phyloP scores from a whole-genome alignment of 1,139 yeast genomes.

The Suhomyces bolitotheri region DNA sequence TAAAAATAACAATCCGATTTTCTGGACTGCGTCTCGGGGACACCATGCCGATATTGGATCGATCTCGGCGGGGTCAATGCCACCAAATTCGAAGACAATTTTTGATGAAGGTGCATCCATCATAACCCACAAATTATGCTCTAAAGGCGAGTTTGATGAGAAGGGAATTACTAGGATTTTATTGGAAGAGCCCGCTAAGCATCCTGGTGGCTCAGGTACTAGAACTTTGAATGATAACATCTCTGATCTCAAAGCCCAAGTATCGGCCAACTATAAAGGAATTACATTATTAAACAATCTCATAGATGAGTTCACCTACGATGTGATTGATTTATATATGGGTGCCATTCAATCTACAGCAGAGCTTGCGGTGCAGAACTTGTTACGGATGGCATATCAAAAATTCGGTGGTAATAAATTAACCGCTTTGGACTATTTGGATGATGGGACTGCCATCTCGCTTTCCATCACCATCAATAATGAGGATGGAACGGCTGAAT shows the following conservation, averaged over 20 bases:
- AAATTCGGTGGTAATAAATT: constrained; percentile 39
- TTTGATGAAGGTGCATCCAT: constrained; percentile 49
- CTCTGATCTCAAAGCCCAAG: constrained; percentile 48
- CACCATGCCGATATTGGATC: constrained; percentile 53
- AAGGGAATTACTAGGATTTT: constrained; percentile 39
- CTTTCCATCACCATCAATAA: constrained; percentile 36
- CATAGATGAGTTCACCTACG: constrained; percentile 33
- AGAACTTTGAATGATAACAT: constrained; percentile 43
- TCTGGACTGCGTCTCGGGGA: constrained; percentile 50
- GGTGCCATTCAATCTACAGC: constrained; percentile 46
- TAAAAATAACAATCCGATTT: constrained; percentile 32
- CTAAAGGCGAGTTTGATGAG: constrained; percentile 42
- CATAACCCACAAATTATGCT: constrained; percentile 39
- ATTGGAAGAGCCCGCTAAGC: constrained; percentile 45
- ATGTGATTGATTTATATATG: constrained; percentile 44
- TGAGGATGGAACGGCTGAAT: constrained; percentile 38
- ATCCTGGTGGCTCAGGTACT: constrained; percentile 50
- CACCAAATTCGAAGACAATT: constrained; percentile 47
- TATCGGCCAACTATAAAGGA: constrained; percentile 45
- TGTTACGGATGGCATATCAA: constrained; percentile 35
- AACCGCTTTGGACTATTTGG: constrained; percentile 41
- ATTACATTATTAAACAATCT: constrained; percentile 34
- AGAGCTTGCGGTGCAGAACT: constrained; percentile 41
- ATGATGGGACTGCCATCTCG: constrained; percentile 47
- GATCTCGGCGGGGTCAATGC: constrained; percentile 50